A percentile compares a stretch with the other conserved stretches of the same genome.
phyloP scores from a whole-genome alignment of 805 yeast species.

The Candida ficus region DNA sequence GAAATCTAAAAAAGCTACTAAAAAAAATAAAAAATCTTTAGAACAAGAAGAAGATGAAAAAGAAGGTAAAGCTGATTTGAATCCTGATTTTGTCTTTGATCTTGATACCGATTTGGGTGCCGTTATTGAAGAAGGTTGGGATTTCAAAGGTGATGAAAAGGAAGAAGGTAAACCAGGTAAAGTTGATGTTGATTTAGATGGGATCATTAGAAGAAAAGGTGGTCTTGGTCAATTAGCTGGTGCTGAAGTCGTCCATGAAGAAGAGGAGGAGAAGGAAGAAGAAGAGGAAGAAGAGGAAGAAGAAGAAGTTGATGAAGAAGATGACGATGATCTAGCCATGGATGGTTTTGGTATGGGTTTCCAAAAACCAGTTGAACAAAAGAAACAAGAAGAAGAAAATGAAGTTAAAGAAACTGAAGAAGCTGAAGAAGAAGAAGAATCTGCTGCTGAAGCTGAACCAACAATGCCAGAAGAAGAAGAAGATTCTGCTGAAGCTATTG shows the following conservation, averaged over 20 bases:
- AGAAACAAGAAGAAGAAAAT: constrained; percentile 23
- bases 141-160: constrained; percentile 52
- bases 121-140: constrained; percentile 72
- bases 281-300: constrained; percentile 26
- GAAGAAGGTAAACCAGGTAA: constrained; percentile 20
- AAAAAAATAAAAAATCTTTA: constrained; percentile 23
- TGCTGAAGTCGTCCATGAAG: constrained; percentile 32
- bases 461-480: constrained; percentile 34
- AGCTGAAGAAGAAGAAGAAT: constrained; percentile 30
- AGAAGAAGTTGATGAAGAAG: constrained; percentile 26
- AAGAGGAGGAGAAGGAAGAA: constrained; percentile 38
- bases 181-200: constrained; percentile 80
- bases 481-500: constrained; percentile 79
- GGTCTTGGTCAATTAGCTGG: constrained; percentile 57
- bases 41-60: constrained; percentile 29
- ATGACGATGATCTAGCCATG: constrained; percentile 38
- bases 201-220: constrained; percentile 82
- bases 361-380: constrained; percentile 19
- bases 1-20: constrained; percentile 16
- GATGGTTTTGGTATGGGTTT: constrained; percentile 41
- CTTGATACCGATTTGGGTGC: constrained; percentile 51
- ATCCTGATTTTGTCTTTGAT: constrained; percentile 70
- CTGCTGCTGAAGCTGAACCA: constrained; percentile 25
- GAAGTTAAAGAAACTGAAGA: constrained; percentile 32
- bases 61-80: constrained; percentile 49